A percentile compares a stretch with the other conserved stretches of the same genome.
phyloP scores from a whole-genome alignment of 208 protist genomes.

The Trypanosoma brucei region DNA sequence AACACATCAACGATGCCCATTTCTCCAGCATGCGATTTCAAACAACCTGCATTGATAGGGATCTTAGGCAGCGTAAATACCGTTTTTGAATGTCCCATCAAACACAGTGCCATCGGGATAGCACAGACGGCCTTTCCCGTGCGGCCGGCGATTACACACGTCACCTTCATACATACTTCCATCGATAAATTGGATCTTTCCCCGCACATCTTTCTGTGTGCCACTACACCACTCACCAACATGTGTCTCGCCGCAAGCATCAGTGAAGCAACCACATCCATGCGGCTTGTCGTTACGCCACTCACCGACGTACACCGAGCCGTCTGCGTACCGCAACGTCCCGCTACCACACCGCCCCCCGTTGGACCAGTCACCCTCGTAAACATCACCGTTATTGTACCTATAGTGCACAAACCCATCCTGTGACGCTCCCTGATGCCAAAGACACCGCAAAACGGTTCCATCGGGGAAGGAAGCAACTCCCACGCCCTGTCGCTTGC shows the following conservation, averaged over 20 bases:
- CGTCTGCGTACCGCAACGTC: conserved; percentile 58
- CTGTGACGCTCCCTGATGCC: conserved; percentile 61
- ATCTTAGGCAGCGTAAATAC: conserved; percentile 66
- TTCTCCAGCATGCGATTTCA: no score
- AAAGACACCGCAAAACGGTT: conserved; percentile 67
- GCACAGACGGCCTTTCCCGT: conserved; percentile 60
- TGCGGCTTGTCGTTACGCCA: conserved; percentile 64
- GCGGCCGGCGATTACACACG: conserved; percentile 46
- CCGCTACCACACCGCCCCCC: conserved; percentile 60
- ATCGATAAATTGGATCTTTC: conserved; percentile 51
- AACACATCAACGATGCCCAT: no score
- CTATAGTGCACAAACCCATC: conserved; percentile 62
- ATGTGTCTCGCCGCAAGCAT: conserved; percentile 52
- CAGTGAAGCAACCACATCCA: conserved; percentile 65
- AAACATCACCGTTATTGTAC: conserved; percentile 45
- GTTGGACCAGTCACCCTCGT: conserved; percentile 77
- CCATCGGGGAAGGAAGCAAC: conserved; percentile 68
- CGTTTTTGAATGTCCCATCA: conserved; percentile 62
- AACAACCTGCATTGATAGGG: no score
- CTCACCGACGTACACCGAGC: conserved; percentile 78
- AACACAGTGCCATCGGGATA: conserved; percentile 86
- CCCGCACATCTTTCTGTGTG: conserved; percentile 39
- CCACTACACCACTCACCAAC: conserved; percentile 65
- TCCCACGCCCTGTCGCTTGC: conserved; percentile 74
- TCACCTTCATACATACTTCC: conserved; percentile 80